phyloP scores from a whole-genome alignment of 192 early-diverging fungal genomes.

The Funneliformis geosporum region DNA sequence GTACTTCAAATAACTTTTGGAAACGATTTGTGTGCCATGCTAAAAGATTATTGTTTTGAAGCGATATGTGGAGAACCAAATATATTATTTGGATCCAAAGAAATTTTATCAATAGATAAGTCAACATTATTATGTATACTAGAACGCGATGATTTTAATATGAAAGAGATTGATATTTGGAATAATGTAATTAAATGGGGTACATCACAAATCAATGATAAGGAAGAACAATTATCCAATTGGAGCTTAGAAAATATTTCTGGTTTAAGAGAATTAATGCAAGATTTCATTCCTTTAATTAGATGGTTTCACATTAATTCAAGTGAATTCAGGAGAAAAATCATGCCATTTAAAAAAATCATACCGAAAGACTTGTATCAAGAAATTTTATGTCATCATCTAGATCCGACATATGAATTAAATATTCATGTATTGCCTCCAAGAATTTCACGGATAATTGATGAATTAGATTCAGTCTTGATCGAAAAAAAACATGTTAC shows the following conservation, averaged over 20 bases:
- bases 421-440: slow-evolving; percentile 7
- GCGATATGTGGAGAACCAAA: slow-evolving; percentile 14
- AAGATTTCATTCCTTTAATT: slow-evolving; percentile 27
- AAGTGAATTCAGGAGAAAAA: background rate
- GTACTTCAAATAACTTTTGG: background rate
- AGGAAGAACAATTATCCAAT: background rate
- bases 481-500: background rate
- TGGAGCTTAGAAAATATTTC: slow-evolving; percentile 17
- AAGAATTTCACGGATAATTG: background rate
- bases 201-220: background rate
- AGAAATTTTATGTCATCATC: slow-evolving; percentile 9
- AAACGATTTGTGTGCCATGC: background rate
- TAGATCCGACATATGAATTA: background rate
- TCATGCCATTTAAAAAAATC: background rate
- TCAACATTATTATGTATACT: background rate
- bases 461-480: slow-evolving; percentile 2
- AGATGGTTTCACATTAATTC: slow-evolving; percentile 29
- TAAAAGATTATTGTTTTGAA: slow-evolving; percentile 17
- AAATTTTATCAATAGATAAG: slow-evolving; percentile 12
- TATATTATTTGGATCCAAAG: slow-evolving; percentile 3
- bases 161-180: slow-evolving; percentile 25
- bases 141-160: slow-evolving; percentile 4
- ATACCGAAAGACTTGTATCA: slow-evolving; percentile 8
- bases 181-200: slow-evolving; percentile 27
- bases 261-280: background rate